Evolutionary conservation across 257 asterid genomes (phyloP).

Genomic region (Lycium barbarum): DNA sequence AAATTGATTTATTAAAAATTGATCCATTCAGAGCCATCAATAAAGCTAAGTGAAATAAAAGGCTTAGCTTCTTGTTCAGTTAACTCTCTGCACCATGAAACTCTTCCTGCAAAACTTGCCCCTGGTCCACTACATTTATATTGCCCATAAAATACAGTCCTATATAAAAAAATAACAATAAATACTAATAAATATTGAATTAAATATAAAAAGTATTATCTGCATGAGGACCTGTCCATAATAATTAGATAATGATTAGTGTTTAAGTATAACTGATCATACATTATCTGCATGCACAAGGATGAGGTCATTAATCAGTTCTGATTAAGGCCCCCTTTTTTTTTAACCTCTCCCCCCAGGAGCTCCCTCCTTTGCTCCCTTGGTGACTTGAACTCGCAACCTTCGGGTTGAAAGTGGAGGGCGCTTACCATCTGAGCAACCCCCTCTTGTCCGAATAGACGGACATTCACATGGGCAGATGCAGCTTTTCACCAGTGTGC

Average conservation of each 20-base stretch:
- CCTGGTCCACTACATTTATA: conserved; percentile 92
- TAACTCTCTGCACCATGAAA: conserved; percentile 89
- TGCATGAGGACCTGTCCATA: neutral
- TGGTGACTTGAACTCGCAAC: no score
- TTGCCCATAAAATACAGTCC: conserved; percentile 97
- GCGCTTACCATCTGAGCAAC: no score
- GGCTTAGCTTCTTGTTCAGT: conserved; percentile 95
- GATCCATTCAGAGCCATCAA: conserved; percentile 96
- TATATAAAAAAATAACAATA: conserved; percentile 20
- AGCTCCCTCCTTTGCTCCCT: no score
- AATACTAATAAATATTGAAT: neutral
- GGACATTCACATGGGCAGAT: neutral
- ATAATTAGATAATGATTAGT: conserved; percentile 10
- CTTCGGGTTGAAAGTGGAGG: no score
- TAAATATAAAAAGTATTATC: neutral
- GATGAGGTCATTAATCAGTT: neutral
- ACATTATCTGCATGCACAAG: neutral
- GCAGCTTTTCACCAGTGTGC: neutral
- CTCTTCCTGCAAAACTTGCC: conserved; percentile 91
- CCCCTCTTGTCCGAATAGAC: no score
- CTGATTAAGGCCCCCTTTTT: neutral
- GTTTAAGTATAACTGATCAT: neutral
- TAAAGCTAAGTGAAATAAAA: conserved; percentile 78
- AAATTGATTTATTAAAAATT: conserved; percentile 30
- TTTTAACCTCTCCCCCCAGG: no score